These are phyloP conservation scores for Malassezia globosa DNA, from an alignment of 1,284 basidiomycete genomes.

Conservation along the genomic window DNA sequence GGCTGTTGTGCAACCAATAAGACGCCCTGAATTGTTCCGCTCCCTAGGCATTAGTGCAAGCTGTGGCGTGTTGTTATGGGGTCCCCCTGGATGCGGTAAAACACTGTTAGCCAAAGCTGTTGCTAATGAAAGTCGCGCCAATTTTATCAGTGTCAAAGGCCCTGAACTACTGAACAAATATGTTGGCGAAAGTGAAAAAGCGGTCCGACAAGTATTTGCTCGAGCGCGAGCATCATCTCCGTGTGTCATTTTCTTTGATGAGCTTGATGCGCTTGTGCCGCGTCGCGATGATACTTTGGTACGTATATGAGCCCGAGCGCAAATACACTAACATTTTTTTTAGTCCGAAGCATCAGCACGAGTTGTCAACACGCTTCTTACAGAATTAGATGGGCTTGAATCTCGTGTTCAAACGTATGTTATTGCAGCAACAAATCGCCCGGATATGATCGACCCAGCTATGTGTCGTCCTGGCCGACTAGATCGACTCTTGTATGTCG, in stretches of 20 bases:
- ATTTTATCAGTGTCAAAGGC: constrained; percentile 94
- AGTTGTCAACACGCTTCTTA: constrained; percentile 93
- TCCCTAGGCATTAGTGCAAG: constrained; percentile 68
- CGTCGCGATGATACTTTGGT: constrained; percentile 72
- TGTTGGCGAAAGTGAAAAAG: constrained; percentile 90
- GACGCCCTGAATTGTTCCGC: constrained; percentile 73
- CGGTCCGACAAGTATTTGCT: constrained; percentile 84
- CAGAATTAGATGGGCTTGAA: constrained; percentile 89
- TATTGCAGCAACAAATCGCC: constrained; percentile 93
- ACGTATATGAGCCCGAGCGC: no score
- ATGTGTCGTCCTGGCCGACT: constrained; percentile 93
- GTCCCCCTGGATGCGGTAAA: constrained; percentile 93
- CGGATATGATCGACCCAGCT: constrained; percentile 96
- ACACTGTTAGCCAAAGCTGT: constrained; percentile 91
- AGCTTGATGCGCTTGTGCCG: constrained; percentile 89
- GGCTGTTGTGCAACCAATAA: constrained; percentile 92
- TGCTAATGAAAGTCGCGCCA: constrained; percentile 82
- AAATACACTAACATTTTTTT: no score
- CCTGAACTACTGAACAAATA: constrained; percentile 94
- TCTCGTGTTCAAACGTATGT: constrained; percentile 77
- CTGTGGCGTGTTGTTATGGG: constrained; percentile 84
- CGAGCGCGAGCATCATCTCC: constrained; percentile 75
- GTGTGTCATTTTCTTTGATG: constrained; percentile 89
- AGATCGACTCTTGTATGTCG: constrained; percentile 92
- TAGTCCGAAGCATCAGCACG: constrained; percentile 90